phyloP scores from a whole-genome alignment of 169 alveolate genomes.

The Plasmodium chabaudi region DNA sequence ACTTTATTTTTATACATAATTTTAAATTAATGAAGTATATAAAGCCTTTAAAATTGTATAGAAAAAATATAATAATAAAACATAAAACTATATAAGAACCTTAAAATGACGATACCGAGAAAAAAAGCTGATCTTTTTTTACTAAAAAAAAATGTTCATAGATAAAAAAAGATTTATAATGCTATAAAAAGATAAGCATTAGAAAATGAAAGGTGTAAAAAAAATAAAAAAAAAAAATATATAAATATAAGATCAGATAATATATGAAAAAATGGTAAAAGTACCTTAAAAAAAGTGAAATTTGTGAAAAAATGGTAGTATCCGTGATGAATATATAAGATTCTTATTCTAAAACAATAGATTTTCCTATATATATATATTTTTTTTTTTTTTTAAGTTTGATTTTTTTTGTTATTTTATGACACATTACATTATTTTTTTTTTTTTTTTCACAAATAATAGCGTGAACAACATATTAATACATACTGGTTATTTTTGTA shows the following conservation, averaged over 20 bases:
- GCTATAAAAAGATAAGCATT: background rate
- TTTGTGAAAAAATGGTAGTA: constrained; percentile 14
- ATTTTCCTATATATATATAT: background rate
- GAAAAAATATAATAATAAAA: no score
- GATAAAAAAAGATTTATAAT: no score
- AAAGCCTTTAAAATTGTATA: no score
- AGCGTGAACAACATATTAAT: background rate
- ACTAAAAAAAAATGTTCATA: no score
- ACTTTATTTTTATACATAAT: no score
- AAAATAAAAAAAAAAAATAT: constrained; percentile 13
- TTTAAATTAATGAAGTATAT: no score
- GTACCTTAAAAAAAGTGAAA: background rate
- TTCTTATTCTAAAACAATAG: constrained; percentile 8
- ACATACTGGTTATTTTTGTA: background rate
- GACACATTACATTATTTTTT: constrained; percentile 20
- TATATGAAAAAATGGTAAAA: constrained; percentile 1
- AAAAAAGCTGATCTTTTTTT: no score
- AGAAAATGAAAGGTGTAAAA: constrained; percentile 23
- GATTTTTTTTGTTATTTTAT: constrained; percentile 23
- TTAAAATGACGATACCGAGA: no score
- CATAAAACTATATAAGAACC: no score
- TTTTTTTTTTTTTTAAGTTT: constrained; percentile 6
- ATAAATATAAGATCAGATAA: background rate
- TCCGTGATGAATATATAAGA: constrained; percentile 8
- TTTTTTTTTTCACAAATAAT: constrained; percentile 17